Percentiles rank a stretch among this genome's conserved stretches.
phyloP scores from a whole-genome alignment of 306 rosid species.

The Inga laurina region DNA sequence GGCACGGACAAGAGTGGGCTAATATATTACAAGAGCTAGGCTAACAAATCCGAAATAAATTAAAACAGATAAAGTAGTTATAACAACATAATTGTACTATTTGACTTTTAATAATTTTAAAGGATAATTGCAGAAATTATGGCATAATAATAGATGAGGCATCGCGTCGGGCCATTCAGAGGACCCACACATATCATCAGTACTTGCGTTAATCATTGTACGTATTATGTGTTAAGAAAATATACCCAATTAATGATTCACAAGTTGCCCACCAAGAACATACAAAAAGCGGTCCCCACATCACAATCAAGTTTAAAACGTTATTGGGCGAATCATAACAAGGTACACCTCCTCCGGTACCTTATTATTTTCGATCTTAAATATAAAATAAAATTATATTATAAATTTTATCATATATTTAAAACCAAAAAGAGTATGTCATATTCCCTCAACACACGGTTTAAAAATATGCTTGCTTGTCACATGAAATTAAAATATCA shows the following conservation, averaged over 20 bases:
- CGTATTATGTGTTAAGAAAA: background rate
- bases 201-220: background rate
- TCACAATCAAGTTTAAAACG: background rate
- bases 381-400: no score
- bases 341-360: no score
- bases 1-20: background rate
- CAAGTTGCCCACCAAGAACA: background rate
- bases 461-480: no score
- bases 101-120: background rate
- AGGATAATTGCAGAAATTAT: background rate
- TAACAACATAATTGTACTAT: background rate
- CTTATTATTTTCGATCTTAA: no score
- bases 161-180: no score
- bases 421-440: no score
- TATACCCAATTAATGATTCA: background rate
- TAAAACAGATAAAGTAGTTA: no score
- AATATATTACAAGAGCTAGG: no score
- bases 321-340: background rate
- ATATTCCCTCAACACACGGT: no score
- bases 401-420: no score
- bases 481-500: no score
- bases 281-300: background rate
- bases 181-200: background rate
- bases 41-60: background rate
- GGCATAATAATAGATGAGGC: background rate